These are phyloP conservation scores for Podospora anserina DNA, from an alignment of 495 filamentous ascomycete species.

Conservation along the genomic window DNA sequence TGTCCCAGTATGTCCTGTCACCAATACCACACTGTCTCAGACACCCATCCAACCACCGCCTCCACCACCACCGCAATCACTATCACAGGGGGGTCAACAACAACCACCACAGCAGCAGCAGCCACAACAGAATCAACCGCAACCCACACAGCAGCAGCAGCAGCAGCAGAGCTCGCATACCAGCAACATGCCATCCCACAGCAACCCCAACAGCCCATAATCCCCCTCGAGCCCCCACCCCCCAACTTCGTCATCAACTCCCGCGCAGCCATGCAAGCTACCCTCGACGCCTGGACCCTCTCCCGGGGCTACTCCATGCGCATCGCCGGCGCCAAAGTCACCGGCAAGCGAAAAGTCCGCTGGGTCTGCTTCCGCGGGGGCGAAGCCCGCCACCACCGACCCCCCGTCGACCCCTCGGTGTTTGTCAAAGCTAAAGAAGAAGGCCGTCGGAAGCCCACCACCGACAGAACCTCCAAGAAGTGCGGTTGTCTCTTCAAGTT, in stretches of 20 bases:
- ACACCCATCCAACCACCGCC: no score
- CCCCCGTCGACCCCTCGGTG: conserved; percentile 29
- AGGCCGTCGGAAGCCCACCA: conserved; percentile 37
- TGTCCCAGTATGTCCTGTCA: no score
- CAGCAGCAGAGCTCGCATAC: conserved; percentile 10
- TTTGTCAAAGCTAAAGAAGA: conserved; percentile 31
- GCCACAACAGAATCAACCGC: background rate
- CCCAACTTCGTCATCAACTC: conserved; percentile 34
- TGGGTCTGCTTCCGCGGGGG: conserved; percentile 40
- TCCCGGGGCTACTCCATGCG: conserved; percentile 43
- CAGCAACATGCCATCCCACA: conserved; percentile 10
- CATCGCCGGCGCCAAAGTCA: conserved; percentile 38
- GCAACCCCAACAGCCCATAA: conserved; percentile 10
- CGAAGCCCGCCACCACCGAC: conserved; percentile 35
- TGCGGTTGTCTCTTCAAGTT: conserved; percentile 40
- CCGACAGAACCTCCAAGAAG: conserved; percentile 36
- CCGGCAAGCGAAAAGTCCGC: conserved; percentile 37
- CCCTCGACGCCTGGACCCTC: conserved; percentile 36
- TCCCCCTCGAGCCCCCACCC: conserved; percentile 35
- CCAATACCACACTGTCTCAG: no score
- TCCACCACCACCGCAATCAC: no score
- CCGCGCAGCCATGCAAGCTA: conserved; percentile 35
- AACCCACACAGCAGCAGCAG: background rate
- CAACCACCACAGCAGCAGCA: background rate
- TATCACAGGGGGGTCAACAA: no score